Evolutionary conservation across 1,284 basidiomycete genomes (phyloP).

Genomic region (Volvariella volvacea): DNA sequence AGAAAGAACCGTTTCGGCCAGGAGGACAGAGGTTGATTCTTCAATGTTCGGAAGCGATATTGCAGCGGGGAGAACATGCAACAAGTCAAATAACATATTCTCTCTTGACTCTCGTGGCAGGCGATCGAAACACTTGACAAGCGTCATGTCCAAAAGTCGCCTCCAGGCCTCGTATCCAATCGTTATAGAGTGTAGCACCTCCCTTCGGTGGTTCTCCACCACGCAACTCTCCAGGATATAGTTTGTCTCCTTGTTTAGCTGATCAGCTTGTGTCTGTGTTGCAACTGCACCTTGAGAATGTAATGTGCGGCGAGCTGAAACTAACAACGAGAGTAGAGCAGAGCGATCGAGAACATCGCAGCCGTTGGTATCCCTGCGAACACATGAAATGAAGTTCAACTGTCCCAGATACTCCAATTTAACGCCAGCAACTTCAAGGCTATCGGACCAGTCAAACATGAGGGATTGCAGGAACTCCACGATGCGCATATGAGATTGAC

Average conservation of each 20-base stretch:
- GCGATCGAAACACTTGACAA: conserved; percentile 79
- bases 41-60: conserved; percentile 56
- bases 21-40: conserved; percentile 69
- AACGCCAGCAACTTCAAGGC: conserved; percentile 48
- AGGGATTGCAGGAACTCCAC: conserved; percentile 85
- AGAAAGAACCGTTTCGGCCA: conserved; percentile 79
- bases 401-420: conserved; percentile 65
- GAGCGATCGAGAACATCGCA: conserved; percentile 79
- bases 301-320: conserved; percentile 51
- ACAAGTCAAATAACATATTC: conserved; percentile 81
- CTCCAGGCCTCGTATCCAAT: conserved; percentile 80
- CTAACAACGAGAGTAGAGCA: conserved; percentile 63
- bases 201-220: conserved; percentile 81
- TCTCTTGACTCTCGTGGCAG: conserved; percentile 78
- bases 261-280: conserved; percentile 56
- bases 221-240: conserved; percentile 81
- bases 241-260: conserved; percentile 61
- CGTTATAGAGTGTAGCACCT: conserved; percentile 67
- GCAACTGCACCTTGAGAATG: conserved; percentile 65
- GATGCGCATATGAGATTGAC: conserved; percentile 78
- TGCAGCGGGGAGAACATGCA: conserved; percentile 67
- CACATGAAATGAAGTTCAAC: conserved; percentile 72
- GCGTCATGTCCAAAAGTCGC: conserved; percentile 71
- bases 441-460: conserved; percentile 85
- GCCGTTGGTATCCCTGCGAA: conserved; percentile 64